phyloP scores from a whole-genome alignment of 768 basidiomycete species.

The Trametes gibbosa region DNA sequence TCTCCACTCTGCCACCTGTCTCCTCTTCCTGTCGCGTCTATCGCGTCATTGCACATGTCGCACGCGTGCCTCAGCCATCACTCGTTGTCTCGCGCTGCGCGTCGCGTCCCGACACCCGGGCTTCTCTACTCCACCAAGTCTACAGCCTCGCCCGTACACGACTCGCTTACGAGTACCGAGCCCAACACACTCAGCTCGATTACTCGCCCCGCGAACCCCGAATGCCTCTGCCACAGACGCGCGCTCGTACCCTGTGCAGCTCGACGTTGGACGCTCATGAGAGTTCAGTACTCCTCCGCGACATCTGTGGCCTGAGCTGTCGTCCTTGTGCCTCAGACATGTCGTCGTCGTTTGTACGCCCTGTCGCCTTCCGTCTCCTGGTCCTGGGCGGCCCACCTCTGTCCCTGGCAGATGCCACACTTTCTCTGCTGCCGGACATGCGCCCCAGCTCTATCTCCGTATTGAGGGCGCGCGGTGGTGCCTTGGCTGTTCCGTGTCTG shows the following conservation, averaged over 20 bases:
- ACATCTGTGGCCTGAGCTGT: neutral
- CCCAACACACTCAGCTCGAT: neutral
- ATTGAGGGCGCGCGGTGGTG: too few relatives aligned
- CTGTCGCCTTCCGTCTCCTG: neutral
- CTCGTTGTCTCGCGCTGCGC: neutral
- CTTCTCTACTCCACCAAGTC: constrained; percentile 1
- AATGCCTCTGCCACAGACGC: too few relatives aligned
- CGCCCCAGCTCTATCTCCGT: too few relatives aligned
- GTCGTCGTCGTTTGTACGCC: too few relatives aligned
- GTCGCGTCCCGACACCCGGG: constrained; percentile 3
- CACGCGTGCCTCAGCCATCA: neutral
- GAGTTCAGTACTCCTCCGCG: too few relatives aligned
- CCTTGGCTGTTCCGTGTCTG: too few relatives aligned
- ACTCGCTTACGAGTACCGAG: neutral
- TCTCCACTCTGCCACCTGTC: neutral
- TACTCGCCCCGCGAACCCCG: too few relatives aligned
- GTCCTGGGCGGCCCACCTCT: neutral
- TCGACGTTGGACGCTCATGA: too few relatives aligned
- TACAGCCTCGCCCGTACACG: neutral
- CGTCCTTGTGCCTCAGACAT: neutral
- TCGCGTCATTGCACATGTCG: neutral
- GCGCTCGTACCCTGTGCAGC: too few relatives aligned
- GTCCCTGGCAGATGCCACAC: too few relatives aligned
- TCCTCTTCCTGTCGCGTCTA: neutral
- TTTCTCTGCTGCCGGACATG: neutral